Conservation (phyloP, 108 stramenopile species). For the Seminavis robusta region DNA sequence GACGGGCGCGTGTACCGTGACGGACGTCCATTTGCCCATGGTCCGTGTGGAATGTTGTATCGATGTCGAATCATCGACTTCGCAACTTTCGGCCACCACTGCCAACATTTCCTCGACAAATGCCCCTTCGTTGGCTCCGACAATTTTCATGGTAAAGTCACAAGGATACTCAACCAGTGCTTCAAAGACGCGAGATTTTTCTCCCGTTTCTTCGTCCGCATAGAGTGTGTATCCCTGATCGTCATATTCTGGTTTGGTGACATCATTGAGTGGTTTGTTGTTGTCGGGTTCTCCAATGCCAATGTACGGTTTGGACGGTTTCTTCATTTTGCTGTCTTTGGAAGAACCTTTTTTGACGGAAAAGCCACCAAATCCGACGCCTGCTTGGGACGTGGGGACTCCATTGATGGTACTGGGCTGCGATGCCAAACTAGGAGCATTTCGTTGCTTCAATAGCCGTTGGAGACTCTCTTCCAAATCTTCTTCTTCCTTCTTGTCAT, state of each 20-base stretch:
- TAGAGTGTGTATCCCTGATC: conserved; percentile 88
- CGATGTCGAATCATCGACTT: conserved; percentile 28
- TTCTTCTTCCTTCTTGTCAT: conserved; percentile 7
- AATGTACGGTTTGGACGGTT: conserved; percentile 42
- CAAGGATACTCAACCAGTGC: conserved; percentile 88
- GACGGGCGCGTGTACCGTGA: conserved; percentile 81
- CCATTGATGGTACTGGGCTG: conserved; percentile 49
- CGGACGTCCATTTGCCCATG: conserved; percentile 83
- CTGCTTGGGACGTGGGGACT: conserved; percentile 28
- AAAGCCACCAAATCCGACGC: conserved; percentile 27
- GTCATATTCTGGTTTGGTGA: conserved; percentile 79
- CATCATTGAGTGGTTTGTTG: conserved; percentile 61
- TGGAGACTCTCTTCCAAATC: conserved; percentile 11
- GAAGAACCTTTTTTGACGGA: conserved; percentile 15
- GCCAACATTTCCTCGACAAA: conserved; percentile 77
- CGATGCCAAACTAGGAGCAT: conserved; percentile 16
- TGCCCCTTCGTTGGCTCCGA: conserved; percentile 68
- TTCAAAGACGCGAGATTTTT: conserved; percentile 87
- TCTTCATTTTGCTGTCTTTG: neutral
- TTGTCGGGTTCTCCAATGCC: conserved; percentile 49
- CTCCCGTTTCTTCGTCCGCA: conserved; percentile 77
- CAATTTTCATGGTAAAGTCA: conserved; percentile 84
- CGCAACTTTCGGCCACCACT: conserved; percentile 72
- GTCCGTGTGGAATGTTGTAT: conserved; percentile 45
- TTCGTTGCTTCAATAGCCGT: conserved; percentile 27